These are phyloP conservation scores for Globisporangium orthogonon DNA, from an alignment of 352 stramenopile species.

Conservation along the genomic window DNA sequence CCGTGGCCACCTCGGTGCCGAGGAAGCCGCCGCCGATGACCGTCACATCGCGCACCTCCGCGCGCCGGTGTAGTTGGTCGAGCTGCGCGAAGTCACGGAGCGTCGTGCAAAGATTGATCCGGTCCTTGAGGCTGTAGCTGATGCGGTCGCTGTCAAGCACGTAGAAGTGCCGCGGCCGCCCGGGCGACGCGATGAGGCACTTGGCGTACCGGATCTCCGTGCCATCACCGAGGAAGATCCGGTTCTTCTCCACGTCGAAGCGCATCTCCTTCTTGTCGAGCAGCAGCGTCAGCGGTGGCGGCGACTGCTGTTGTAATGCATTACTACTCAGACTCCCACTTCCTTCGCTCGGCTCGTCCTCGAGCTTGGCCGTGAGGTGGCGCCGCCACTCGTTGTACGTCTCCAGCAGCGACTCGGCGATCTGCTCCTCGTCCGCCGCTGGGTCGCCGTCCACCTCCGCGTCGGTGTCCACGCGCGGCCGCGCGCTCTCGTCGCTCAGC, in stretches of 20 bases:
- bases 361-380: constrained; percentile 74
- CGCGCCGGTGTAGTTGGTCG: constrained; percentile 40
- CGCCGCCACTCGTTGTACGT: constrained; percentile 90
- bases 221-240: constrained; percentile 73
- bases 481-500: constrained; percentile 73
- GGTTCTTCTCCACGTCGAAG: constrained; percentile 85
- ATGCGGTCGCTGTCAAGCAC: constrained; percentile 82
- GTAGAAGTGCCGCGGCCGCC: constrained; percentile 82
- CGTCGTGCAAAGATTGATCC: constrained; percentile 83
- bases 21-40: constrained; percentile 89
- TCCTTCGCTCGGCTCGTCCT: constrained; percentile 45
- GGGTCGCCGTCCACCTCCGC: constrained; percentile 9
- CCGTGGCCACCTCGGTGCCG: constrained; percentile 82
- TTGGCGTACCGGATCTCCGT: constrained; percentile 80
- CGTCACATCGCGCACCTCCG: constrained; percentile 52
- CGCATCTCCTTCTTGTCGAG: constrained; percentile 69
- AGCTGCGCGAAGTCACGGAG: constrained; percentile 79
- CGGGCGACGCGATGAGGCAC: constrained; percentile 83
- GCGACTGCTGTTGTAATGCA: not conserved
- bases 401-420: constrained; percentile 58
- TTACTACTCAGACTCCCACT: not conserved
- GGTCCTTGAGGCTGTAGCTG: constrained; percentile 77
- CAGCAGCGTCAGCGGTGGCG: constrained; percentile 61
- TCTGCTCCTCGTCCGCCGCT: constrained; percentile 16
- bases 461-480: constrained; percentile 54